Percentiles rank a stretch among this genome's conserved stretches.
These are phyloP conservation scores for Coemansia pectinata DNA, from an alignment of 192 early-diverging fungal genomes.

Conservation along the genomic window DNA sequence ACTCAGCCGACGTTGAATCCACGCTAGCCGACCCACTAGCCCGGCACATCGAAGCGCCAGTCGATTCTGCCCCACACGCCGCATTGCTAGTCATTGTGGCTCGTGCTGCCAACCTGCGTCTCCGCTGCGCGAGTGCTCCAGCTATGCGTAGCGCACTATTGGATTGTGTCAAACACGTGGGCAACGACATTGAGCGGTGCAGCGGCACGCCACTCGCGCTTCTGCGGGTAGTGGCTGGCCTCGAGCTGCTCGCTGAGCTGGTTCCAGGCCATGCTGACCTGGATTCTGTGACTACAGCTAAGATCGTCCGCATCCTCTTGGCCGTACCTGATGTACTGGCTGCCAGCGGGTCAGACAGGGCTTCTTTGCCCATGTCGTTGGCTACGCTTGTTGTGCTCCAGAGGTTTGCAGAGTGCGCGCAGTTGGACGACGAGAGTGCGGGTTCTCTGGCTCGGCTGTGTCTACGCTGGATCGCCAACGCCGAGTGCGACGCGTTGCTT, in stretches of 20 bases:
- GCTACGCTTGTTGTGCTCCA: conserved; percentile 18
- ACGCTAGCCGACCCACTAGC: conserved; percentile 25
- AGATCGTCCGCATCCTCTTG: conserved; percentile 13
- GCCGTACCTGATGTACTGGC: conserved; percentile 7
- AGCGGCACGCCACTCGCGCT: not conserved
- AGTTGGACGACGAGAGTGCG: conserved; percentile 17
- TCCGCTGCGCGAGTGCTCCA: conserved; percentile 25
- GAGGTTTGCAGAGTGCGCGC: conserved; percentile 21
- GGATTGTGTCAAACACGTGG: conserved; percentile 12
- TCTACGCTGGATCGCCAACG: conserved; percentile 16
- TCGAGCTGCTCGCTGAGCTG: conserved; percentile 48
- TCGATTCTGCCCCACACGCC: not conserved
- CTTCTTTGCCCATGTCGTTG: conserved; percentile 4
- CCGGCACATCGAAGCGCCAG: not conserved
- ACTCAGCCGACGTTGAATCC: conserved; percentile 21
- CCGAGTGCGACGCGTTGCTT: conserved; percentile 6
- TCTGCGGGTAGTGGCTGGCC: conserved; percentile 3
- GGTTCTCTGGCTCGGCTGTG: conserved; percentile 23
- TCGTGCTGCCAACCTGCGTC: conserved; percentile 28
- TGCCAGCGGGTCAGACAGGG: not conserved
- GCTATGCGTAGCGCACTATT: conserved; percentile 36
- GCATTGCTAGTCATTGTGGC: conserved; percentile 3
- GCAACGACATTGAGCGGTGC: not conserved
- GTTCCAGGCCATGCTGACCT: conserved; percentile 11
- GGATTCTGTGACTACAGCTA: conserved; percentile 15